phyloP scores from a whole-genome alignment of 305 asterid genomes.

The Rubia balearica region DNA sequence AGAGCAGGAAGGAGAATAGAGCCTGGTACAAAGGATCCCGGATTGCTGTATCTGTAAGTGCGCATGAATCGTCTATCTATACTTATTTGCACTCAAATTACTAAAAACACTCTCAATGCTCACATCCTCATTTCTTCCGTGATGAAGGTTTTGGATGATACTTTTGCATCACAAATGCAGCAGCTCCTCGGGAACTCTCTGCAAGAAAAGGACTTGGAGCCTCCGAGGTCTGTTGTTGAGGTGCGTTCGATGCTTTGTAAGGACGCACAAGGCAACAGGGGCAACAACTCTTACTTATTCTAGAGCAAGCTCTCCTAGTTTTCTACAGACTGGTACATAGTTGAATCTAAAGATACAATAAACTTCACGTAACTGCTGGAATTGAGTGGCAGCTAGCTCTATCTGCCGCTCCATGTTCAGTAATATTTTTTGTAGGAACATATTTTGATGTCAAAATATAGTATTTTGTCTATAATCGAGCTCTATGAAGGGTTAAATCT shows the following conservation, averaged over 20 bases:
- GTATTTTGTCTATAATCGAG: background rate
- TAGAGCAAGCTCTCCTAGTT: conserved; percentile 7
- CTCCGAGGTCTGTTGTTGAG: conserved; percentile 42
- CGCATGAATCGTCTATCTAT: background rate
- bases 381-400: conserved; percentile 12
- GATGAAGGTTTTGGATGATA: conserved; percentile 41
- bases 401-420: conserved; percentile 20
- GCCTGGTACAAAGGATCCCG: conserved; percentile 50
- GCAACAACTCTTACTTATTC: conserved; percentile 26
- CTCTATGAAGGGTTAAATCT: too few species aligned
- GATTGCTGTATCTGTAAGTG: conserved; percentile 43
- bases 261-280: conserved; percentile 33
- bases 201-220: conserved; percentile 44
- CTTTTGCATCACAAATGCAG: conserved; percentile 51
- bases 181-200: conserved; percentile 42
- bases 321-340: too few species aligned
- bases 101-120: background rate
- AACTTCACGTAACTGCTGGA: background rate
- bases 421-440: background rate
- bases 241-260: conserved; percentile 44
- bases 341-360: background rate
- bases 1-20: conserved; percentile 46
- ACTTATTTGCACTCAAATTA: background rate
- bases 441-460: conserved; percentile 4
- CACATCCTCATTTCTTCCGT: background rate